Evolutionary conservation across 2,329 filamentous ascomycete genomes (phyloP).

Genomic region (Calonectria naviculata): DNA sequence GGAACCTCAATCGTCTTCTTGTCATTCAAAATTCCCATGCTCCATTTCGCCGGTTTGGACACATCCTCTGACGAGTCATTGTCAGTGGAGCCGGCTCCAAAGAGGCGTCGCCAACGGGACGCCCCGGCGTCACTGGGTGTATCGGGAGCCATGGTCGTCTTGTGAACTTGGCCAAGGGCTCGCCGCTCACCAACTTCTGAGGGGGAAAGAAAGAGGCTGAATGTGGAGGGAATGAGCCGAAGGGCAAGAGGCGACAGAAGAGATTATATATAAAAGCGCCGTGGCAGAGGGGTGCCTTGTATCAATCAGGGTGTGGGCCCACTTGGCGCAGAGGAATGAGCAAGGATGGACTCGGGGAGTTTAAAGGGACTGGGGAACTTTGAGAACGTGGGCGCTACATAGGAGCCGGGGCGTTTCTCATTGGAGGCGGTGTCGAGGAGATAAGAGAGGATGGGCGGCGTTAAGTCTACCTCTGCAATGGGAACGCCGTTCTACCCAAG

Average conservation of each 20-base stretch:
- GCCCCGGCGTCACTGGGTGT: constrained; percentile 16
- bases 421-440: not conserved
- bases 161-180: too few relatives aligned
- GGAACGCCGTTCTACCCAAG: not conserved
- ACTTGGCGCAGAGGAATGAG: not conserved
- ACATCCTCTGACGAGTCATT: constrained; percentile 20
- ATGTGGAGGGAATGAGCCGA: not conserved
- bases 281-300: not conserved
- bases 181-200: not conserved
- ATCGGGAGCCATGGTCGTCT: constrained; percentile 28
- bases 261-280: constrained; percentile 1
- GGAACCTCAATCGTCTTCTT: constrained; percentile 86
- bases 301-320: not conserved
- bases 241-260: not conserved
- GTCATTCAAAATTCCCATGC: constrained; percentile 87
- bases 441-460: not conserved
- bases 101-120: constrained; percentile 33
- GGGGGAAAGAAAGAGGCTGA: not conserved
- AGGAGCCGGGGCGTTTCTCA: not conserved
- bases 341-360: not conserved
- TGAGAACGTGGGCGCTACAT: not conserved
- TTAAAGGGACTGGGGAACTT: not conserved
- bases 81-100: constrained; percentile 23
- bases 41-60: constrained; percentile 58
- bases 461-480: not conserved